Conservation (phyloP, 2,329 filamentous ascomycete genomes). For the Aspergillus pseudoviridinutans region DNA sequence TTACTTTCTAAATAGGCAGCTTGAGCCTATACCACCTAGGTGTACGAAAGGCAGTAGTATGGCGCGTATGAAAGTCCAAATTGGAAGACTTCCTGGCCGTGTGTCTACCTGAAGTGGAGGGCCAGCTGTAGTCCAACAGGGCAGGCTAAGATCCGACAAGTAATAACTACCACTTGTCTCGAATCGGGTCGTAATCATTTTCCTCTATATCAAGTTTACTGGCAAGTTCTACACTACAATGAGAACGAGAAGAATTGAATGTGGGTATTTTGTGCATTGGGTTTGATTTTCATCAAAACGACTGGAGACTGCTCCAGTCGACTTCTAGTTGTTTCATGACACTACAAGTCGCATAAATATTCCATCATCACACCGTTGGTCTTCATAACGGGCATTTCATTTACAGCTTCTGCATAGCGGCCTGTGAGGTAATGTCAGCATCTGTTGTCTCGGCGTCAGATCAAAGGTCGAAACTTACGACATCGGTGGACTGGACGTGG, state of each 20-base stretch:
- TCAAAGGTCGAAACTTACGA: slow-evolving; percentile 49
- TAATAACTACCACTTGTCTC: too few relatives aligned
- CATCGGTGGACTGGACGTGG: slow-evolving; percentile 89
- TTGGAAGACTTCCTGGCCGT: too few relatives aligned
- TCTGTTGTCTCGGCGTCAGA: background rate
- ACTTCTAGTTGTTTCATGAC: slow-evolving; percentile 34
- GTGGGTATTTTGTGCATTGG: slow-evolving; percentile 20
- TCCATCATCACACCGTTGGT: slow-evolving; percentile 34
- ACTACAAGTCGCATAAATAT: slow-evolving; percentile 30
- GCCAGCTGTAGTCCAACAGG: too few relatives aligned
- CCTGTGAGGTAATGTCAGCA: slow-evolving; percentile 31
- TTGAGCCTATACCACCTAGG: too few relatives aligned
- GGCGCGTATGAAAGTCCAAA: too few relatives aligned
- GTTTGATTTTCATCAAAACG: slow-evolving; percentile 30
- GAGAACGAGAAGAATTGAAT: background rate
- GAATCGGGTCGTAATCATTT: too few relatives aligned
- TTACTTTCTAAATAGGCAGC: too few relatives aligned
- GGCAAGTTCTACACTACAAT: background rate
- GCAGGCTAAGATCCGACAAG: too few relatives aligned
- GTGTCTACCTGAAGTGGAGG: too few relatives aligned
- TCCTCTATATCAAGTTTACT: background rate
- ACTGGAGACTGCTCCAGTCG: slow-evolving; percentile 20
- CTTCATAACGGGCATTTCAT: slow-evolving; percentile 30
- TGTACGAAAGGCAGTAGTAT: too few relatives aligned
- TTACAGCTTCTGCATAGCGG: slow-evolving; percentile 92